Conservation (phyloP, 2,329 filamentous ascomycete species). For the Ceratocystis diversiconidia region DNA sequence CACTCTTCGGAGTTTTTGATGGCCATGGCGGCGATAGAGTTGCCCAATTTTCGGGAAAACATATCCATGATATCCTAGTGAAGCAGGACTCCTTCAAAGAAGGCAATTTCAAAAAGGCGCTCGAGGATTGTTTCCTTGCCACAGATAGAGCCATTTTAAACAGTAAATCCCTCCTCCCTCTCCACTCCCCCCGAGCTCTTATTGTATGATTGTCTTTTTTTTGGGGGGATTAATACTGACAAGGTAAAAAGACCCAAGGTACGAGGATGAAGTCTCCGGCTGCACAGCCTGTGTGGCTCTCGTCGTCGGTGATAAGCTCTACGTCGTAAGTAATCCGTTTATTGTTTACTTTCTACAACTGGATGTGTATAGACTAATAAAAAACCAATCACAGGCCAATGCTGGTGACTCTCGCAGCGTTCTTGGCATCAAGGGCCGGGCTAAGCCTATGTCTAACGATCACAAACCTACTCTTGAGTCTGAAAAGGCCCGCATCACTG, state of each 20-base stretch:
- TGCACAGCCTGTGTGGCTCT: slow-evolving; percentile 90
- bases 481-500: slow-evolving; percentile 90
- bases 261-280: slow-evolving; percentile 94
- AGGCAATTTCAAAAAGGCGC: slow-evolving; percentile 82
- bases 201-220: neutral
- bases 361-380: neutral
- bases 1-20: slow-evolving; percentile 97
- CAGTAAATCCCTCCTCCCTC: slow-evolving; percentile 42
- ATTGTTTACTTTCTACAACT: neutral
- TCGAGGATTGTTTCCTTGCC: slow-evolving; percentile 94
- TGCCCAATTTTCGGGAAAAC: slow-evolving; percentile 77
- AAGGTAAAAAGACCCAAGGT: slow-evolving; percentile 61
- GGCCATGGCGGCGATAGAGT: slow-evolving; percentile 96
- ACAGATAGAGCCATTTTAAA: slow-evolving; percentile 91
- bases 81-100: slow-evolving; percentile 90
- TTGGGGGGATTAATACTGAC: neutral
- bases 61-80: slow-evolving; percentile 85
- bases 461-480: slow-evolving; percentile 98
- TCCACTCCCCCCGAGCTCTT: neutral
- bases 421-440: slow-evolving; percentile 87
- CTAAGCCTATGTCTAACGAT: slow-evolving; percentile 96
- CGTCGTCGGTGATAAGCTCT: slow-evolving; percentile 83
- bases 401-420: slow-evolving; percentile 93
- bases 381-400: slow-evolving; percentile 53
- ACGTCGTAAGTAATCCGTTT: slow-evolving; percentile 56